Percentiles rank a stretch among this genome's conserved stretches.
Conservation (phyloP, 495 filamentous ascomycete genomes). For the Aspergillus ellipticus region DNA sequence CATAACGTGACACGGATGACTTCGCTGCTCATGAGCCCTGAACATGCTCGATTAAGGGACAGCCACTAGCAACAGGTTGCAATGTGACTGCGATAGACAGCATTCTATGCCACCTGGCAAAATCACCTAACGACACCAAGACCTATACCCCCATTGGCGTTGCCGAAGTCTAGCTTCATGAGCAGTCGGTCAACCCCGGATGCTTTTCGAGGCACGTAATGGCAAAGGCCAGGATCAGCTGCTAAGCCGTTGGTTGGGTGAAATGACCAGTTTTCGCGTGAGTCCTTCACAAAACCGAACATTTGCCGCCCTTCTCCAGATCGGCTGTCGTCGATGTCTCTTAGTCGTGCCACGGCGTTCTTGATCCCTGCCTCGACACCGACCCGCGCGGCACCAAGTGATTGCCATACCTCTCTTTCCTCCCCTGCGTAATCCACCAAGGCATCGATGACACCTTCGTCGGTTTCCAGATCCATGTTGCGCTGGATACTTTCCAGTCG, state of each 20-base stretch:
- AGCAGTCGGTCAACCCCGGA: slow-evolving; percentile 75
- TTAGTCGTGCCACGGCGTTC: slow-evolving; percentile 54
- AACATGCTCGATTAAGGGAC: neutral
- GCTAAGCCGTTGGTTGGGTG: slow-evolving; percentile 4
- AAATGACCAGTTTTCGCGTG: slow-evolving; percentile 14
- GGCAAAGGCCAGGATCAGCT: slow-evolving; percentile 30
- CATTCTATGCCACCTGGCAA: neutral
- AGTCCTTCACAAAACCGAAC: slow-evolving; percentile 24
- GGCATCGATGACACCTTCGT: slow-evolving; percentile 73
- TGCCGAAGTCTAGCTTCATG: slow-evolving; percentile 81
- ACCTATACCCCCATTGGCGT: slow-evolving; percentile 25
- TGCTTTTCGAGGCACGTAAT: slow-evolving; percentile 60
- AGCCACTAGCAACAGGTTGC: neutral
- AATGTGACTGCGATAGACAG: neutral
- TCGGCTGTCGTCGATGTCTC: slow-evolving; percentile 54
- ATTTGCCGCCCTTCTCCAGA: slow-evolving; percentile 41
- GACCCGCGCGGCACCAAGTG: slow-evolving; percentile 43
- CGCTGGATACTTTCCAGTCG: slow-evolving; percentile 69
- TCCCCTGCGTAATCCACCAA: slow-evolving; percentile 66
- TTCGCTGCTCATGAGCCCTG: neutral
- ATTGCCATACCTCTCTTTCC: slow-evolving; percentile 57
- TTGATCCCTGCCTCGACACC: slow-evolving; percentile 53
- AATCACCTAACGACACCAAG: slow-evolving; percentile 1
- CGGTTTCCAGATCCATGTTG: slow-evolving; percentile 70
- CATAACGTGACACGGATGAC: neutral